A percentile compares a stretch with the other conserved stretches of the same genome.
These are phyloP conservation scores for Paramecium caudatum DNA, from an alignment of 73 alveolate genomes.

Conservation along the genomic window DNA sequence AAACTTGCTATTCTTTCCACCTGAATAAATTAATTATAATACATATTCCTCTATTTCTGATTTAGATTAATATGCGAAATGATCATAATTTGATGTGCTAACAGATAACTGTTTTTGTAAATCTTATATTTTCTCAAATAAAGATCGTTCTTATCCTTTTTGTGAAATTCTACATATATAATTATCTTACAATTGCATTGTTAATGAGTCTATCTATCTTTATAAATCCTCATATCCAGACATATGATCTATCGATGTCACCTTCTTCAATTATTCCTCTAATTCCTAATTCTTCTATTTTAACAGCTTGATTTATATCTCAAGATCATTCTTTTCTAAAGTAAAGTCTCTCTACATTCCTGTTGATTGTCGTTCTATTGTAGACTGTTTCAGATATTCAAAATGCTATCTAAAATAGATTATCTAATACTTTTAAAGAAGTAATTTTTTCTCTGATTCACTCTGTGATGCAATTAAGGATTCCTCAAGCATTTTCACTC, in stretches of 20 bases:
- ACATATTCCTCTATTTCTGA: conserved; percentile 22
- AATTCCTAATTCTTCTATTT: conserved; percentile 15
- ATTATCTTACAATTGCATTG: neutral
- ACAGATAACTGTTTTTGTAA: neutral
- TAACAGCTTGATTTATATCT: neutral
- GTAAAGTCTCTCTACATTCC: conserved; percentile 43
- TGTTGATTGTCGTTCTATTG: conserved; percentile 7
- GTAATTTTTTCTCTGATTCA: neutral
- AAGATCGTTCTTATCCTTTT: conserved; percentile 23
- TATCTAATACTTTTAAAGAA: neutral
- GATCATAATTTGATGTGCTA: neutral
- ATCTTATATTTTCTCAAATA: conserved; percentile 18
- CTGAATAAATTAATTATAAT: neutral
- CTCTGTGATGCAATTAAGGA: neutral
- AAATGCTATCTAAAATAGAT: neutral
- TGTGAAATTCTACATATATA: neutral
- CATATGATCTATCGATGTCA: conserved; percentile 33
- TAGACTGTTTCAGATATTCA: conserved; percentile 10
- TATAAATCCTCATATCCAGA: conserved; percentile 41
- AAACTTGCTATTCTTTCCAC: neutral
- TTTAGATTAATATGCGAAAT: neutral
- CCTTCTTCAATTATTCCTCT: neutral
- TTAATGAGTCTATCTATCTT: conserved; percentile 16
- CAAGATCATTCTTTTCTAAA: conserved; percentile 30
- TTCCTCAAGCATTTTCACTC: conserved; percentile 37